These are phyloP conservation scores for Penicillium sp. DNA, from an alignment of 2,329 filamentous ascomycete species.

Conservation along the genomic window DNA sequence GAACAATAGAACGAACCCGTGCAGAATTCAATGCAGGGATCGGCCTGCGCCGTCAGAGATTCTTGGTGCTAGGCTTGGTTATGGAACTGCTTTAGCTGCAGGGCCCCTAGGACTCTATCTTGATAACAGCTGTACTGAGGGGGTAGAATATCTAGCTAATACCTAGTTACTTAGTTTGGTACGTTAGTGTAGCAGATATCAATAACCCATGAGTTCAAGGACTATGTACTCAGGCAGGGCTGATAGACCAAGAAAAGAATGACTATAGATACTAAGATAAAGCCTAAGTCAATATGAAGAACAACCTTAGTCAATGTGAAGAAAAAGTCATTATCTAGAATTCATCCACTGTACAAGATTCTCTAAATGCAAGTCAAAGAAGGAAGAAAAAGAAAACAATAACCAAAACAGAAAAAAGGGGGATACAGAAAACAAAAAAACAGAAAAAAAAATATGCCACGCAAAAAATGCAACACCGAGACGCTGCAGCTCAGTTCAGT, in stretches of 20 bases:
- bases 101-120: not conserved
- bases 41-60: not conserved
- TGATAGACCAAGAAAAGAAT: too few relatives aligned
- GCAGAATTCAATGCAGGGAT: constrained; percentile 4
- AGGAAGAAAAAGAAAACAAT: not conserved
- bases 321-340: constrained; percentile 1
- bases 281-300: not conserved
- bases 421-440: not conserved
- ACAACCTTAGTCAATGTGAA: not conserved
- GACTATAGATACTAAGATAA: too few relatives aligned
- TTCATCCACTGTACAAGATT: constrained; percentile 5
- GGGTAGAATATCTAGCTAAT: not conserved
- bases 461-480: constrained; percentile 25
- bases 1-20: not conserved
- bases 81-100: constrained; percentile 7
- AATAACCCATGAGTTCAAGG: not conserved
- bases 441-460: constrained; percentile 13
- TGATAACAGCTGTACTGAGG: not conserved
- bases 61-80: not conserved
- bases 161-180: constrained; percentile 25
- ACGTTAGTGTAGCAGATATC: not conserved
- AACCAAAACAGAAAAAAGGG: not conserved
- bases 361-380: constrained; percentile 3
- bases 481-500: constrained; percentile 18
- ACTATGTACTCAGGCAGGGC: not conserved